Evolutionary conservation across 371 early-diverging fungal species (phyloP).

Genomic region (Encephalitozoon romaleae): DNA sequence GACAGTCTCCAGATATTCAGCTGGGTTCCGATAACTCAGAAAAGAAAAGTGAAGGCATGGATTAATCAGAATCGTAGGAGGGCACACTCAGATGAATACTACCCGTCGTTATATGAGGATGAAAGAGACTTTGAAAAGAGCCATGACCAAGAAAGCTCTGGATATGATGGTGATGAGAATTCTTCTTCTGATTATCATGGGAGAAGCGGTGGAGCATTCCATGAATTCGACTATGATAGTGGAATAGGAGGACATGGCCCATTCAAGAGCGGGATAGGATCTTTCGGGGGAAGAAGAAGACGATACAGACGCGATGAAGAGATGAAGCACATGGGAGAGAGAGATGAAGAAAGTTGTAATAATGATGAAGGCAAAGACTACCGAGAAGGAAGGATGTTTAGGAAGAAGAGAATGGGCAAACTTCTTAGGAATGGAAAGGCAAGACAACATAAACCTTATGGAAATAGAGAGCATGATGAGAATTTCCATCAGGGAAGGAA

Average conservation of each 20-base stretch:
- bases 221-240: not conserved
- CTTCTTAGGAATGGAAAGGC: not conserved
- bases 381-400: not conserved
- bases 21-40: not conserved
- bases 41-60: not conserved
- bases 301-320: not conserved
- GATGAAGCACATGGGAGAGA: not conserved
- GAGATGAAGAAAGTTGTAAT: not conserved
- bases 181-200: not conserved
- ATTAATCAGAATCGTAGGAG: not conserved
- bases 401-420: not conserved
- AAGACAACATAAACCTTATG: not conserved
- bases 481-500: not conserved
- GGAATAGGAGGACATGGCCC: not conserved
- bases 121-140: not conserved
- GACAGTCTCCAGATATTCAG: not conserved
- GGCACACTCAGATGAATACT: not conserved
- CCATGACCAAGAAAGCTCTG: not conserved
- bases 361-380: not conserved
- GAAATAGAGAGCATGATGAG: not conserved
- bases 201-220: not conserved
- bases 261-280: not conserved
- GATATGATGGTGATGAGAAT: not conserved
- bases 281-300: not conserved
- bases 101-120: not conserved